These are phyloP conservation scores for Aristolochia contorta DNA, from an alignment of 164 flowering plant genomes.

Conservation along the genomic window DNA sequence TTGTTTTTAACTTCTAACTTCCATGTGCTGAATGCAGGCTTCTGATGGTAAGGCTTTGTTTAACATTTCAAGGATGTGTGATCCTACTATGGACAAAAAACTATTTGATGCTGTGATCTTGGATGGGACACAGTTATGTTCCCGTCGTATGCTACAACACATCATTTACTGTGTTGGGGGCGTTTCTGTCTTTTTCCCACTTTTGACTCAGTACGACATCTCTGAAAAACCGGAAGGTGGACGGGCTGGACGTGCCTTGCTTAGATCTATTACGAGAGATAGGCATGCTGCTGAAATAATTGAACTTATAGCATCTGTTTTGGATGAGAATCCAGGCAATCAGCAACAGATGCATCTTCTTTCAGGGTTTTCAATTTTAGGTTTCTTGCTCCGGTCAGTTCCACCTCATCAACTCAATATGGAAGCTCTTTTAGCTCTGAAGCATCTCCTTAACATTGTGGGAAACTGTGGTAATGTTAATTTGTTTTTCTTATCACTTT, in stretches of 20 bases:
- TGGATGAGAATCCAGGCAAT: slow-evolving; percentile 86
- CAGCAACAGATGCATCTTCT: slow-evolving; percentile 97
- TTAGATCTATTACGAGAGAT: slow-evolving; percentile 55
- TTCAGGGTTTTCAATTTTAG: slow-evolving; percentile 83
- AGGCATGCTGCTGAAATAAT: slow-evolving; percentile 72
- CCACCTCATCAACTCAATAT: slow-evolving; percentile 74
- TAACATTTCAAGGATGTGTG: slow-evolving; percentile 63
- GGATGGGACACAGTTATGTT: slow-evolving; percentile 81
- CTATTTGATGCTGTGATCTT: slow-evolving; percentile 57
- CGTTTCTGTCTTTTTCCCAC: slow-evolving; percentile 93
- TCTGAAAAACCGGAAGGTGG: slow-evolving; percentile 40
- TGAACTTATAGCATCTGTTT: slow-evolving; percentile 78
- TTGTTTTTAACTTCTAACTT: not conserved
- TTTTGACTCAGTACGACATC: slow-evolving; percentile 61
- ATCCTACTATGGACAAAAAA: slow-evolving; percentile 47
- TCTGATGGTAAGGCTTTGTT: slow-evolving; percentile 64
- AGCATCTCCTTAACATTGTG: slow-evolving; percentile 62
- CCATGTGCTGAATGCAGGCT: slow-evolving; percentile 54
- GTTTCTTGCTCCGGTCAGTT: slow-evolving; percentile 80
- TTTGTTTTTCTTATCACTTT: not conserved
- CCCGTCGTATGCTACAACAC: slow-evolving; percentile 82
- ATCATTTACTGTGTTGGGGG: slow-evolving; percentile 99
- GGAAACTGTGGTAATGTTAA: slow-evolving; percentile 54
- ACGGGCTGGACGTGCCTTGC: slow-evolving; percentile 24
- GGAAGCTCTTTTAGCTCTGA: slow-evolving; percentile 79